Evolutionary conservation across 352 stramenopile genomes (phyloP).

Genomic region (Phytophthora ramorum): DNA sequence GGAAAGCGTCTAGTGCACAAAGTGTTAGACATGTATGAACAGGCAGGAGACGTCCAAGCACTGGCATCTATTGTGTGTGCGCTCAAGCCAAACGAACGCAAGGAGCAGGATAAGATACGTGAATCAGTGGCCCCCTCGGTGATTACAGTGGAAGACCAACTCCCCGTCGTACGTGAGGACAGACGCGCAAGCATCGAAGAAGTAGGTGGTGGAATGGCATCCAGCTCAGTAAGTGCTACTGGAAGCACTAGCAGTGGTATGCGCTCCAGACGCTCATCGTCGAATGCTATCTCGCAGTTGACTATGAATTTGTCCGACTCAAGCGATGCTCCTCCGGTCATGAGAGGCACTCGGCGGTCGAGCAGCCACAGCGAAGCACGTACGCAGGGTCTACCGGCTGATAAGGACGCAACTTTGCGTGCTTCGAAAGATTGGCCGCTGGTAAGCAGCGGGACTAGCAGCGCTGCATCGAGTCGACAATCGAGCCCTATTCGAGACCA

Average conservation of each 20-base stretch:
- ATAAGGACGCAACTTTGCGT: slow-evolving; percentile 33
- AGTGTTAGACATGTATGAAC: slow-evolving; percentile 82
- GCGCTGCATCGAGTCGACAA: slow-evolving; percentile 34
- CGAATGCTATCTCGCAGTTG: slow-evolving; percentile 45
- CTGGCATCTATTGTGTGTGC: slow-evolving; percentile 84
- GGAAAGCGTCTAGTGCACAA: slow-evolving; percentile 80
- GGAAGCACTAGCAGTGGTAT: slow-evolving; percentile 22
- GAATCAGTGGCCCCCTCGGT: slow-evolving; percentile 23
- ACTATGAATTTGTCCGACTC: slow-evolving; percentile 28
- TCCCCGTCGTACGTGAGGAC: slow-evolving; percentile 41
- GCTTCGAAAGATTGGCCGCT: slow-evolving; percentile 59
- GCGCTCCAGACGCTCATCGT: slow-evolving; percentile 37
- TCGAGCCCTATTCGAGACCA: slow-evolving; percentile 37
- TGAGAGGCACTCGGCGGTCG: slow-evolving; percentile 58
- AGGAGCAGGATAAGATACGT: slow-evolving; percentile 19
- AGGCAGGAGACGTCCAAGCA: slow-evolving; percentile 74
- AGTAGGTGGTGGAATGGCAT: slow-evolving; percentile 7
- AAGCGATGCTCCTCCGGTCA: slow-evolving; percentile 51
- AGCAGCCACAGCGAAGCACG: slow-evolving; percentile 71
- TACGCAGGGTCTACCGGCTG: slow-evolving; percentile 21
- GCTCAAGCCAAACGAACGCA: slow-evolving; percentile 50
- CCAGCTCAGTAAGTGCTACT: slow-evolving; percentile 6
- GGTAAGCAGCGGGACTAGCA: slow-evolving; percentile 25
- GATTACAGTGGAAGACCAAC: slow-evolving; percentile 40
- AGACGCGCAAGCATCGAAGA: slow-evolving; percentile 28